phyloP scores from a whole-genome alignment of 2,329 filamentous ascomycete genomes.

The Hansfordia pulvinata region DNA sequence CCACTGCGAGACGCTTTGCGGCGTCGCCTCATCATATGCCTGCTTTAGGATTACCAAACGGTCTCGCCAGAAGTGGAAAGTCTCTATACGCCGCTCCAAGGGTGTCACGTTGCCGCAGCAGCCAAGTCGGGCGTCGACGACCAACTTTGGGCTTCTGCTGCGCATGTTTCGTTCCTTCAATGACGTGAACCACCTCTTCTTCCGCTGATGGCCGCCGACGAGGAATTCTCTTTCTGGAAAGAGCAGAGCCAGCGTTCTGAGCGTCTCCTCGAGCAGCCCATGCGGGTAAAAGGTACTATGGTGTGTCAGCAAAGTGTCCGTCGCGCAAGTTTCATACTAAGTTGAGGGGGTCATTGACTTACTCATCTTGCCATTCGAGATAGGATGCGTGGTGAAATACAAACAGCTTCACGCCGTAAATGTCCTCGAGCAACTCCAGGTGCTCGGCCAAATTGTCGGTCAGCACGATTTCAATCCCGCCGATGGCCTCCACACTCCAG shows the following conservation, averaged over 20 bases:
- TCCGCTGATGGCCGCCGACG: too few relatives aligned
- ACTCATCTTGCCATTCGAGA: not conserved
- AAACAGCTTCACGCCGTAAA: not conserved
- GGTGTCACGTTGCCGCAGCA: slow-evolving; percentile 16
- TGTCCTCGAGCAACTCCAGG: not conserved
- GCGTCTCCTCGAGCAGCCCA: not conserved
- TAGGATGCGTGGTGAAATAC: not conserved
- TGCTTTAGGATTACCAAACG: slow-evolving; percentile 26
- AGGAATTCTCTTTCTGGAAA: not conserved
- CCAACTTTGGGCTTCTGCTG: too few relatives aligned
- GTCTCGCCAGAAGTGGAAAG: slow-evolving; percentile 26
- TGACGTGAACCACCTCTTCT: too few relatives aligned
- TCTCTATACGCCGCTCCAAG: slow-evolving; percentile 18
- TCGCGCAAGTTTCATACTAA: too few relatives aligned
- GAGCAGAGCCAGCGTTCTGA: not conserved
- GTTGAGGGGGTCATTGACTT: too few relatives aligned
- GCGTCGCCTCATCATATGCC: slow-evolving; percentile 22
- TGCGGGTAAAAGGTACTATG: not conserved
- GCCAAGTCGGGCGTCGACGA: slow-evolving; percentile 14
- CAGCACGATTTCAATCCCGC: not conserved
- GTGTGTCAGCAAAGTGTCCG: too few relatives aligned
- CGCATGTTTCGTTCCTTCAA: too few relatives aligned
- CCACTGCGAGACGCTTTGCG: slow-evolving; percentile 21
- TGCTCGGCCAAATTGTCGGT: slow-evolving; percentile 1
- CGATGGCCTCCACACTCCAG: not conserved